phyloP scores from a whole-genome alignment of 2,329 filamentous ascomycete genomes.

The Trichoderma breve region DNA sequence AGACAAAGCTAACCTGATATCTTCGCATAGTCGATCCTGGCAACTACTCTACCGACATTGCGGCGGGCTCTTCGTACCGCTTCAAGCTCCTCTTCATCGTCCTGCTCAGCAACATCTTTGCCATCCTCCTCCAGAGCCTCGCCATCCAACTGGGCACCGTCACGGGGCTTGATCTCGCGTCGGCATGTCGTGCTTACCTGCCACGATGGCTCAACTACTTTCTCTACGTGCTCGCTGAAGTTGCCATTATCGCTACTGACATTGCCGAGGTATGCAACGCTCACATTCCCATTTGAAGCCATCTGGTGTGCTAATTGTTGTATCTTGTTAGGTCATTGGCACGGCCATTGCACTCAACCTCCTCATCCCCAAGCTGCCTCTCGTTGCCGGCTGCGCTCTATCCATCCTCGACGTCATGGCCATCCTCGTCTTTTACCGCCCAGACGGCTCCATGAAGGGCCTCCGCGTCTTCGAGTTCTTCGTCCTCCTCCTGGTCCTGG shows the following conservation, averaged over 20 bases:
- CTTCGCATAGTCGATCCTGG: constrained; percentile 51
- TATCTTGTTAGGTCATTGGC: constrained; percentile 54
- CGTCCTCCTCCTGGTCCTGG: constrained; percentile 62
- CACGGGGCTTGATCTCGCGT: constrained; percentile 64
- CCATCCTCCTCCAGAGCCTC: constrained; percentile 67
- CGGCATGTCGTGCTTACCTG: constrained; percentile 63
- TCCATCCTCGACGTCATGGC: constrained; percentile 67
- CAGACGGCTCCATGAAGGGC: constrained; percentile 56
- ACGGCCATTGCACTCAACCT: constrained; percentile 69
- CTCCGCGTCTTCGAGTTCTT: constrained; percentile 64
- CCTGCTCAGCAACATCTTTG: constrained; percentile 67
- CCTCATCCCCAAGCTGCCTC: constrained; percentile 59
- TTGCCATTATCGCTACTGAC: constrained; percentile 69
- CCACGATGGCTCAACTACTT: constrained; percentile 63
- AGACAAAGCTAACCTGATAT: not conserved
- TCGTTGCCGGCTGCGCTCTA: constrained; percentile 66
- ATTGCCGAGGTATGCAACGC: constrained; percentile 52
- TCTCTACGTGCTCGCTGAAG: constrained; percentile 62
- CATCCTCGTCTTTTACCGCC: constrained; percentile 65
- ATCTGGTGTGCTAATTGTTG: not conserved
- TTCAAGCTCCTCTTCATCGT: constrained; percentile 68
- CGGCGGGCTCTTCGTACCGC: constrained; percentile 63
- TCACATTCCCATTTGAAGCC: not conserved
- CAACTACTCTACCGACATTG: constrained; percentile 70
- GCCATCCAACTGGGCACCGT: constrained; percentile 69